Conservation (phyloP, 1,284 basidiomycete species). For the Cystobasidium slooffiae region DNA sequence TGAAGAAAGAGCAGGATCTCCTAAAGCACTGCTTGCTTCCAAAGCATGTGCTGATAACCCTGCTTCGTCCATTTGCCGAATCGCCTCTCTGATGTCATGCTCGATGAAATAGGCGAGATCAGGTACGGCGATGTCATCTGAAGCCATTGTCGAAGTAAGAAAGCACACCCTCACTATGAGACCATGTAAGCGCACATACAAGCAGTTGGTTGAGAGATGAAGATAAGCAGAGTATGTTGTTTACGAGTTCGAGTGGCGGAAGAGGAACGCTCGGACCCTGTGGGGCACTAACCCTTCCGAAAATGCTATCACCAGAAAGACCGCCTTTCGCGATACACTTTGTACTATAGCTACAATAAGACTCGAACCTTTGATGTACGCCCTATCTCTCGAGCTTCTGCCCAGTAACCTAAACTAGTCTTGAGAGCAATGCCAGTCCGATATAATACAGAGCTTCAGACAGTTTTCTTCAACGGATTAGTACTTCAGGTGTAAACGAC, state of each 20-base stretch:
- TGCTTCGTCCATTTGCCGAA: not conserved
- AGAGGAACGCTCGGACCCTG: not conserved
- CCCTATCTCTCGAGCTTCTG: too few species aligned
- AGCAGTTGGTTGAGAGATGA: not conserved
- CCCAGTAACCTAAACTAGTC: too few species aligned
- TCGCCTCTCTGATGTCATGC: slow-evolving; percentile 20
- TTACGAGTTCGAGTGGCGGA: not conserved
- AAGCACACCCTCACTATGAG: not conserved
- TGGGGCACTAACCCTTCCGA: too few species aligned
- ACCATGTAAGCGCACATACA: not conserved
- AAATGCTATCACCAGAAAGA: too few species aligned
- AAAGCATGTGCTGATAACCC: not conserved
- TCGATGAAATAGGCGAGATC: slow-evolving; percentile 13
- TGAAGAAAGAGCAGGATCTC: not conserved
- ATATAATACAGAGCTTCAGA: too few species aligned
- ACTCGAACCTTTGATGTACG: too few species aligned
- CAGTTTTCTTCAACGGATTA: too few species aligned
- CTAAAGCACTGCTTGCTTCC: not conserved
- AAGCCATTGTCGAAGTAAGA: not conserved
- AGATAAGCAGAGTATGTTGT: not conserved
- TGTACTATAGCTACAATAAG: too few species aligned
- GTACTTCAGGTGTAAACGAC: too few species aligned
- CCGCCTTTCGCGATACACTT: too few species aligned
- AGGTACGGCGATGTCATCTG: slow-evolving; percentile 33
- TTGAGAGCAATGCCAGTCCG: too few species aligned